Evolutionary conservation across 495 filamentous ascomycete species (phyloP).

Genomic region (Podospora conica): DNA sequence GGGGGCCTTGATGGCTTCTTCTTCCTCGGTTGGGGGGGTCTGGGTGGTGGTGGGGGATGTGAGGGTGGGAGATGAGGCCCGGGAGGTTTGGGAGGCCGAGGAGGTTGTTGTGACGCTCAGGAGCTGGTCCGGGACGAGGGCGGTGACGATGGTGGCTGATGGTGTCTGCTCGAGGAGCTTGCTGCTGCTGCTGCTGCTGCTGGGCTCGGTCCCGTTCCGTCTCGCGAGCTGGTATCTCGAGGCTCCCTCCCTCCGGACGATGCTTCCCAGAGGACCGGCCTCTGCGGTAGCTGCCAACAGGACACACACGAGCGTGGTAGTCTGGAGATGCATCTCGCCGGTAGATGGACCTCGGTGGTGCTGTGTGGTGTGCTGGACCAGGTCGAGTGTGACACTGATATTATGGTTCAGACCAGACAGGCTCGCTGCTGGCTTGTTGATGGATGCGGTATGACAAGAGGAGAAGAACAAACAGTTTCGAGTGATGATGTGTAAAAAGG

Average conservation of each 20-base stretch:
- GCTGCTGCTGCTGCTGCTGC: not conserved
- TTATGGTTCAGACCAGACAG: not conserved
- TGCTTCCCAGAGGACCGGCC: constrained; percentile 23
- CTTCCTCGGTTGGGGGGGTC: not conserved
- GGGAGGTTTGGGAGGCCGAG: not conserved
- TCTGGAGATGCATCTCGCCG: constrained; percentile 19
- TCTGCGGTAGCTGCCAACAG: constrained; percentile 16
- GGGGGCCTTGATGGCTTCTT: not conserved
- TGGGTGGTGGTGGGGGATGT: not conserved
- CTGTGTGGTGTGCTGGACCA: not conserved
- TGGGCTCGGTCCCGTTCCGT: not conserved
- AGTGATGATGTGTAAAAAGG: not conserved
- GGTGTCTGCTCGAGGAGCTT: not conserved
- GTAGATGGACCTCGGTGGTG: constrained; percentile 2
- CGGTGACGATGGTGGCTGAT: constrained; percentile 3
- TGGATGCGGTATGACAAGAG: constrained; percentile 2
- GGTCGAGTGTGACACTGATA: not conserved
- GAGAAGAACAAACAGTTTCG: not conserved
- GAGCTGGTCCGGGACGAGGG: constrained; percentile 3
- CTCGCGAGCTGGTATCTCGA: not conserved
- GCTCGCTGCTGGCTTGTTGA: constrained; percentile 1
- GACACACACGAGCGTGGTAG: constrained; percentile 10
- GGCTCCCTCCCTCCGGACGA: not conserved
- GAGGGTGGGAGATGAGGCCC: not conserved
- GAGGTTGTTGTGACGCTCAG: not conserved